These are phyloP conservation scores for Albatrellus sp. DNA, from an alignment of 1,284 basidiomycete species.

Conservation along the genomic window DNA sequence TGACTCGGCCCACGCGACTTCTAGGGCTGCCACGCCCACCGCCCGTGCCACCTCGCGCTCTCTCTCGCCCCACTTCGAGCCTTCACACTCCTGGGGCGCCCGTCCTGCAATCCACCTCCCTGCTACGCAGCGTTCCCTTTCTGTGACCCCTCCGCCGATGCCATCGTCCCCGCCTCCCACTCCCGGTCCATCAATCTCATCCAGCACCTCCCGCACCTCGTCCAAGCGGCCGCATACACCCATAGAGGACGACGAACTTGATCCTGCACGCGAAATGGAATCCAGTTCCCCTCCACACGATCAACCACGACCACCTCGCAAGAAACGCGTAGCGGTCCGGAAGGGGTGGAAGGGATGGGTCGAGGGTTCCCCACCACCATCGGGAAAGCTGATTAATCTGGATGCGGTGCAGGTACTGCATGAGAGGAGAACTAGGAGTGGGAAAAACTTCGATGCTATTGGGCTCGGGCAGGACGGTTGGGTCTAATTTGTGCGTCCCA, in stretches of 20 bases:
- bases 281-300: slow-evolving; percentile 17
- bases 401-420: slow-evolving; percentile 45
- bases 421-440: slow-evolving; percentile 63
- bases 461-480: slow-evolving; percentile 39
- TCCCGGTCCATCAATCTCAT: slow-evolving; percentile 60
- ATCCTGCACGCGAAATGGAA: slow-evolving; percentile 17
- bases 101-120: slow-evolving; percentile 59
- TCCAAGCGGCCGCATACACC: slow-evolving; percentile 68
- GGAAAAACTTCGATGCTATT: slow-evolving; percentile 71
- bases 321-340: slow-evolving; percentile 56
- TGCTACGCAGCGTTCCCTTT: slow-evolving; percentile 50
- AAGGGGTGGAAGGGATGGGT: slow-evolving; percentile 84
- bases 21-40: slow-evolving; percentile 3
- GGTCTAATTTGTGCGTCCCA: slow-evolving; percentile 20
- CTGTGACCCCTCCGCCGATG: slow-evolving; percentile 63
- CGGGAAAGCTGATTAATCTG: slow-evolving; percentile 68
- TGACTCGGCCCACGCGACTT: slow-evolving; percentile 8
- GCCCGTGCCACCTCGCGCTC: slow-evolving; percentile 7
- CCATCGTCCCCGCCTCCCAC: slow-evolving; percentile 55
- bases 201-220: slow-evolving; percentile 60
- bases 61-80: slow-evolving; percentile 4
- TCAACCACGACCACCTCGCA: slow-evolving; percentile 25
- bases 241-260: slow-evolving; percentile 30
- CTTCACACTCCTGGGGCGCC: slow-evolving; percentile 37
- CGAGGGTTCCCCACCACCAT: slow-evolving; percentile 68